Conservation (phyloP, 139 green algal genomes). For the Chlamydomonas sp. region DNA sequence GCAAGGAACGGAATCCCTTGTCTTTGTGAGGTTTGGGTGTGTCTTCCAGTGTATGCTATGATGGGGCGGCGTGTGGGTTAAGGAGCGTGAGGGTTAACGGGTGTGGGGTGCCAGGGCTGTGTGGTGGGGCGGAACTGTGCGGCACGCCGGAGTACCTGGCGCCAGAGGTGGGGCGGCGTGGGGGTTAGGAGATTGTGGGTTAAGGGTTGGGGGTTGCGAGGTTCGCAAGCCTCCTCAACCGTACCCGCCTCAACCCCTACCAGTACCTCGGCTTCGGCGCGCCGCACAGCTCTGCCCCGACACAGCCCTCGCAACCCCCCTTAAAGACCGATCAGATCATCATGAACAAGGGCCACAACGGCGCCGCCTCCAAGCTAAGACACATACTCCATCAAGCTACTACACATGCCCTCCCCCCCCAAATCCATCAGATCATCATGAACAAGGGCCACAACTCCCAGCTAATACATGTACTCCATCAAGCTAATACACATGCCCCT, state of each 20-base stretch:
- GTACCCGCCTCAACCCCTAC: too few relatives aligned
- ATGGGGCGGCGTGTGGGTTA: conserved; percentile 48
- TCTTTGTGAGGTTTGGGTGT: not conserved
- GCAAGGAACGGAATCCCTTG: not conserved
- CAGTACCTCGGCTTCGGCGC: too few relatives aligned
- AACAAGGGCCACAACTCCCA: conserved; percentile 69
- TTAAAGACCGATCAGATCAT: conserved; percentile 68
- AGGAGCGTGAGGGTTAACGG: too few relatives aligned
- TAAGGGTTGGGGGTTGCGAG: too few relatives aligned
- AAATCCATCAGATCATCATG: conserved; percentile 7
- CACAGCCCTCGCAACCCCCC: too few relatives aligned
- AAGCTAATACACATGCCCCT: too few relatives aligned
- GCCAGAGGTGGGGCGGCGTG: conserved; percentile 73
- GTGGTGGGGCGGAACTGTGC: conserved; percentile 67
- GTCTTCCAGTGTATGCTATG: conserved; percentile 86
- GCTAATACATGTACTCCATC: too few relatives aligned
- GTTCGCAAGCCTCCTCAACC: too few relatives aligned
- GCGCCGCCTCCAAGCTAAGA: conserved; percentile 50
- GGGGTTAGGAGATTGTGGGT: not conserved
- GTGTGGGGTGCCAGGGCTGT: too few relatives aligned
- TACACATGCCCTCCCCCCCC: too few relatives aligned
- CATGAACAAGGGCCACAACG: conserved; percentile 73
- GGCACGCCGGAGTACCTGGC: conserved; percentile 97
- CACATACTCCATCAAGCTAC: too few relatives aligned
- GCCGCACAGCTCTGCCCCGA: too few relatives aligned